Percentiles rank a stretch among this genome's conserved stretches.
These are phyloP conservation scores for Colletotrichum camelliae DNA, from an alignment of 2,329 filamentous ascomycete genomes.

Conservation along the genomic window DNA sequence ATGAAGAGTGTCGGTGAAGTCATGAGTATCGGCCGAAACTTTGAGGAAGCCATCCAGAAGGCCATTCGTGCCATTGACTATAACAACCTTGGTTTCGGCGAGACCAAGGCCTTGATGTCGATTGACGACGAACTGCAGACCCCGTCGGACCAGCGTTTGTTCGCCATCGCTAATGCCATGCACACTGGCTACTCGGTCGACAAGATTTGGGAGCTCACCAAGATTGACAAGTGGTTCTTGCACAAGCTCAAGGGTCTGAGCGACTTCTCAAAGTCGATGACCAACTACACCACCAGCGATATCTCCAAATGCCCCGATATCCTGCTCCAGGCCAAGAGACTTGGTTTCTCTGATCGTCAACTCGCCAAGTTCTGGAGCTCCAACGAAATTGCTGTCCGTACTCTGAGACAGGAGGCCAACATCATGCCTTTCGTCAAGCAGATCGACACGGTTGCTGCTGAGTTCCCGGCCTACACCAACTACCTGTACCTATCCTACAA, in stretches of 20 bases:
- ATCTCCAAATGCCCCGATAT: slow-evolving; percentile 68
- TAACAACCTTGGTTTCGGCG: slow-evolving; percentile 93
- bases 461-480: slow-evolving; percentile 94
- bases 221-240: slow-evolving; percentile 99
- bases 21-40: slow-evolving; percentile 96
- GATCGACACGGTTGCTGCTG: slow-evolving; percentile 96
- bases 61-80: slow-evolving; percentile 95
- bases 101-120: slow-evolving; percentile 90
- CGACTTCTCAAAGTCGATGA: slow-evolving; percentile 85
- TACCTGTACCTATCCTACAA: slow-evolving; percentile 98
- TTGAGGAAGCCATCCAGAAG: slow-evolving; percentile 98
- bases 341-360: slow-evolving; percentile 94
- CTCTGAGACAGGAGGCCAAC: slow-evolving; percentile 81
- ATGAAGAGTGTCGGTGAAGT: slow-evolving; percentile 99
- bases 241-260: slow-evolving; percentile 89
- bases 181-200: slow-evolving; percentile 90
- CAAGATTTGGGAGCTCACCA: slow-evolving; percentile 97
- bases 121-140: slow-evolving; percentile 97
- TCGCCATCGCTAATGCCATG: slow-evolving; percentile 98
- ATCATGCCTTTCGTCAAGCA: slow-evolving; percentile 94
- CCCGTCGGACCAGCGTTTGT: slow-evolving; percentile 94
- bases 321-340: slow-evolving; percentile 85
- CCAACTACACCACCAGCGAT: slow-evolving; percentile 67
- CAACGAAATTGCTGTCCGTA: slow-evolving; percentile 89
- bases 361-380: slow-evolving; percentile 93